A percentile compares a stretch with the other conserved stretches of the same genome.
These are phyloP conservation scores for Diaporthe ilicicola DNA, from an alignment of 2,329 filamentous ascomycete species.

Conservation along the genomic window DNA sequence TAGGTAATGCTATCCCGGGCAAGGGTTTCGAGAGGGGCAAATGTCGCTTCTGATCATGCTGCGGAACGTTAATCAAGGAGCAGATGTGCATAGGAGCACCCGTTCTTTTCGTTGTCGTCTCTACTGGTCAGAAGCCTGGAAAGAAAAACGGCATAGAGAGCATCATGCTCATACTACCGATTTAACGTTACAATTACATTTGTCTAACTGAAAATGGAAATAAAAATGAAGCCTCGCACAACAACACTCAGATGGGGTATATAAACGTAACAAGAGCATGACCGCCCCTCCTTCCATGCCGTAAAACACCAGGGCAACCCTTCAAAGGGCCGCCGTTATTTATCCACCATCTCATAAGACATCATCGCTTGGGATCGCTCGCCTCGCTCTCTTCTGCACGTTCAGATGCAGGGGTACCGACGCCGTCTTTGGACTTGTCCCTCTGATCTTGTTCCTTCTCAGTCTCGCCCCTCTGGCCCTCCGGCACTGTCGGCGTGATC, in stretches of 20 bases:
- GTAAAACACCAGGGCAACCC: not conserved
- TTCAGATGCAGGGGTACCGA: not conserved
- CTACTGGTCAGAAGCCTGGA: too few species aligned
- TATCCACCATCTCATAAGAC: not conserved
- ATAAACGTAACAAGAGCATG: not conserved
- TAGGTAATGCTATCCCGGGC: too few species aligned
- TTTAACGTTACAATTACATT: not conserved
- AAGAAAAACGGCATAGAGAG: not conserved
- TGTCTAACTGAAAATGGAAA: too few species aligned
- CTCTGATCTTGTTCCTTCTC: not conserved
- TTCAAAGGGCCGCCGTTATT: not conserved
- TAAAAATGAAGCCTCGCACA: not conserved
- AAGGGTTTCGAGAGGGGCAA: too few species aligned
- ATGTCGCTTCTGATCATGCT: too few species aligned
- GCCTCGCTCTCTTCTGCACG: not conserved
- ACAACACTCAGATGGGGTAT: conserved; percentile 22
- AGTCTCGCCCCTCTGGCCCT: conserved; percentile 37
- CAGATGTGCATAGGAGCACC: too few species aligned
- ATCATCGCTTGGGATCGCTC: not conserved
- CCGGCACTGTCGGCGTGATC: conserved; percentile 41
- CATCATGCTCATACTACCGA: not conserved
- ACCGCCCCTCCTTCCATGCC: not conserved
- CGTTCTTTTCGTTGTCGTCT: too few species aligned
- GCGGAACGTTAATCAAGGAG: too few species aligned
- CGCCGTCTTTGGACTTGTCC: not conserved